phyloP scores from a whole-genome alignment of 495 filamentous ascomycete genomes.

The Aspergillus wentii region DNA sequence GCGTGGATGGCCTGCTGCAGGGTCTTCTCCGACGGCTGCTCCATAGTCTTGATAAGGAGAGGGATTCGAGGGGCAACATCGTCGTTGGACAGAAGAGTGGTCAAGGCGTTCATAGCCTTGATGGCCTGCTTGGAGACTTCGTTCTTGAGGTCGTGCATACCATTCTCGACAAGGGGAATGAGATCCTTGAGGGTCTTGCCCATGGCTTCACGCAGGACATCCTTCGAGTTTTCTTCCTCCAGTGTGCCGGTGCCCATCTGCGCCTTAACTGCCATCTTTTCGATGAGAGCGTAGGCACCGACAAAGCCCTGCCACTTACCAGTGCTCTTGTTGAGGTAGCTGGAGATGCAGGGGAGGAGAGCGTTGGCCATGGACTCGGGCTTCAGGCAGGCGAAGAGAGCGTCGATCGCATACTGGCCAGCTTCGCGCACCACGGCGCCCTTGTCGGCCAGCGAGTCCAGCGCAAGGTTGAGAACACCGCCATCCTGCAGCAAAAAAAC shows the following conservation, averaged over 20 bases:
- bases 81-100: slow-evolving; percentile 90
- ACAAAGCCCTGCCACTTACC: slow-evolving; percentile 97
- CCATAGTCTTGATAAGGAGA: slow-evolving; percentile 89
- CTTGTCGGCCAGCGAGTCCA: slow-evolving; percentile 91
- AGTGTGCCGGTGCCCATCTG: slow-evolving; percentile 73
- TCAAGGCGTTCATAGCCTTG: slow-evolving; percentile 87
- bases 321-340: slow-evolving; percentile 71
- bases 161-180: slow-evolving; percentile 87
- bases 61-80: slow-evolving; percentile 93
- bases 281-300: slow-evolving; percentile 74
- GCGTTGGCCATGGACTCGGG: slow-evolving; percentile 77
- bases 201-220: slow-evolving; percentile 85
- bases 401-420: slow-evolving; percentile 91
- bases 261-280: slow-evolving; percentile 88
- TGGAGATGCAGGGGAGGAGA: slow-evolving; percentile 65
- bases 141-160: slow-evolving; percentile 93
- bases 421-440: slow-evolving; percentile 80
- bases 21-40: slow-evolving; percentile 83
- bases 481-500: slow-evolving; percentile 76
- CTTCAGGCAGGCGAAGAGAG: slow-evolving; percentile 71
- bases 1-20: slow-evolving; percentile 95
- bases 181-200: slow-evolving; percentile 83
- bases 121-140: slow-evolving; percentile 86
- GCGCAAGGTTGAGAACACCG: slow-evolving; percentile 62
- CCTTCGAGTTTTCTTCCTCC: slow-evolving; percentile 79